phyloP scores from a whole-genome alignment of 1,284 basidiomycete genomes.

The Psilocybe mexicana region DNA sequence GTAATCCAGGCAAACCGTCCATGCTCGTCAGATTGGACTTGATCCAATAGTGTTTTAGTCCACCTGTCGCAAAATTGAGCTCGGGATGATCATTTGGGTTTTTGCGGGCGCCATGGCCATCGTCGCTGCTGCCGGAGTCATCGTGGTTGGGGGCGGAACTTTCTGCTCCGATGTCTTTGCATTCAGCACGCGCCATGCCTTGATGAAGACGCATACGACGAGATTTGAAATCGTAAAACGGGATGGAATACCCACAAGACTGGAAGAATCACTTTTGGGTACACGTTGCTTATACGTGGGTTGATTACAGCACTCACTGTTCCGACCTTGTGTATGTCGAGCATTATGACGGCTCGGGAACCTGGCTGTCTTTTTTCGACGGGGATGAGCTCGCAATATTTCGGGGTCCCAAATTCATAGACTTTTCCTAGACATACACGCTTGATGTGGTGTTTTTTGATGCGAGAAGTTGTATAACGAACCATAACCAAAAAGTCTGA shows the following conservation, averaged over 20 bases:
- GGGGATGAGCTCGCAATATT: slow-evolving; percentile 48
- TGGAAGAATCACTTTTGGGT: slow-evolving; percentile 21
- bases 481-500: slow-evolving; percentile 55
- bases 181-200: slow-evolving; percentile 27
- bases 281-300: not conserved
- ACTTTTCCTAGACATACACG: slow-evolving; percentile 35
- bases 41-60: slow-evolving; percentile 48
- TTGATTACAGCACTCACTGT: slow-evolving; percentile 38
- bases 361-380: slow-evolving; percentile 46
- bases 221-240: slow-evolving; percentile 47
- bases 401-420: slow-evolving; percentile 53
- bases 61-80: slow-evolving; percentile 26
- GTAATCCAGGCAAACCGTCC: slow-evolving; percentile 49
- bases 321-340: slow-evolving; percentile 53
- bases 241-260: slow-evolving; percentile 58
- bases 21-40: slow-evolving; percentile 45
- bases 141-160: not conserved
- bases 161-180: slow-evolving; percentile 25
- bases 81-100: not conserved
- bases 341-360: slow-evolving; percentile 50
- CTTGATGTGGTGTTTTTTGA: slow-evolving; percentile 4
- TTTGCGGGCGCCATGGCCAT: not conserved
- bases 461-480: not conserved
- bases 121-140: not conserved
- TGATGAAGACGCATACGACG: slow-evolving; percentile 43